These are phyloP conservation scores for Stagonosporopsis cucurbitacearum DNA, from an alignment of 2,329 filamentous ascomycete species.

Conservation along the genomic window DNA sequence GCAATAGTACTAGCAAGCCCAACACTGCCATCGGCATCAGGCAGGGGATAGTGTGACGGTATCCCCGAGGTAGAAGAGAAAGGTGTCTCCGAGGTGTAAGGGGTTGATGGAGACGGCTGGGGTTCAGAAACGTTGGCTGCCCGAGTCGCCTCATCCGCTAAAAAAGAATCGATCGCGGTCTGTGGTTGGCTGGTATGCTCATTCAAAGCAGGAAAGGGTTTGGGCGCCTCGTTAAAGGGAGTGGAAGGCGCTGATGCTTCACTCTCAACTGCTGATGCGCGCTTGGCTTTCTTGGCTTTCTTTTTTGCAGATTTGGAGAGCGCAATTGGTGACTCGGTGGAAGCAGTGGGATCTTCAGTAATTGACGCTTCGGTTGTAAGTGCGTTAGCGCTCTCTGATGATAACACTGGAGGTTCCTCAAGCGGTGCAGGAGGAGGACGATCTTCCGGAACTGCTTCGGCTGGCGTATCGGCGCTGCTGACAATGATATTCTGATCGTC, in stretches of 20 bases:
- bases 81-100: slow-evolving; percentile 40
- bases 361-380: background rate
- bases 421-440: slow-evolving; percentile 10
- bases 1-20: slow-evolving; percentile 23
- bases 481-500: background rate
- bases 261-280: slow-evolving; percentile 23
- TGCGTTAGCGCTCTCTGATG: background rate
- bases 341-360: background rate
- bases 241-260: slow-evolving; percentile 20
- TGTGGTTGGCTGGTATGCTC: slow-evolving; percentile 31
- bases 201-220: slow-evolving; percentile 22
- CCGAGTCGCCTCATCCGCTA: slow-evolving; percentile 43
- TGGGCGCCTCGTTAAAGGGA: slow-evolving; percentile 13
- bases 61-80: slow-evolving; percentile 39
- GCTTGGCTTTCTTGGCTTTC: slow-evolving; percentile 39
- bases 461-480: background rate
- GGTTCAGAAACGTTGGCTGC: slow-evolving; percentile 41
- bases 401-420: background rate
- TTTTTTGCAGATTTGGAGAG: slow-evolving; percentile 39
- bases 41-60: slow-evolving; percentile 38
- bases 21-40: slow-evolving; percentile 35
- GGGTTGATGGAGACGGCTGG: slow-evolving; percentile 38
- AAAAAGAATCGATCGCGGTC: slow-evolving; percentile 35
- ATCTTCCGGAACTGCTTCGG: slow-evolving; percentile 10
- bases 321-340: slow-evolving; percentile 9